Conservation (phyloP, 1,284 basidiomycete genomes). For the Tilletiaria anomala region DNA sequence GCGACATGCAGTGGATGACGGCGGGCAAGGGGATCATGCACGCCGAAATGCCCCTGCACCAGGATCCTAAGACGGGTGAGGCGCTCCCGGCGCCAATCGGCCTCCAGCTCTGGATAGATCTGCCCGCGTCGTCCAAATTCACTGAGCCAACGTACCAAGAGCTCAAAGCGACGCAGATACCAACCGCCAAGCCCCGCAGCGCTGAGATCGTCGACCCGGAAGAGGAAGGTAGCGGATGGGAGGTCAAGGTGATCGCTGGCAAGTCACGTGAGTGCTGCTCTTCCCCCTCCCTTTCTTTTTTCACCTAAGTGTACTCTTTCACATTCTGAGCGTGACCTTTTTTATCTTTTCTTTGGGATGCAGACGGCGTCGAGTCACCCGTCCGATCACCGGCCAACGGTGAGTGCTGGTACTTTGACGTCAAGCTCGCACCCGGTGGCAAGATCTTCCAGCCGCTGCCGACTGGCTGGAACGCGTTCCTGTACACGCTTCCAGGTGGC, state of each 20-base stretch:
- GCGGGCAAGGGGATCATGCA: conserved; percentile 49
- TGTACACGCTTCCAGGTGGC: conserved; percentile 45
- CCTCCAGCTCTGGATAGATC: conserved; percentile 84
- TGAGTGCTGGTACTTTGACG: conserved; percentile 84
- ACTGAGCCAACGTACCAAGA: conserved; percentile 48
- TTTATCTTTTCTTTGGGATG: too few relatives aligned
- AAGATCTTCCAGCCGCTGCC: conserved; percentile 71
- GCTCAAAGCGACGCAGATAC: conserved; percentile 40
- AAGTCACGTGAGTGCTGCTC: conserved; percentile 54
- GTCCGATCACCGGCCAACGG: conserved; percentile 61
- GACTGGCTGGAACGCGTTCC: conserved; percentile 41
- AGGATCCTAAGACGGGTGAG: conserved; percentile 42
- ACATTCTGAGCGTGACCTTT: too few relatives aligned
- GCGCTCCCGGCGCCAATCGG: conserved; percentile 54
- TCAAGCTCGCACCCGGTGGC: conserved; percentile 55
- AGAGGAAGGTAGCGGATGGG: conserved; percentile 55
- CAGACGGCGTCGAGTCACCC: conserved; percentile 70
- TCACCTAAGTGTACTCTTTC: too few relatives aligned
- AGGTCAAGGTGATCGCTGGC: conserved; percentile 73
- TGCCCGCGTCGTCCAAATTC: conserved; percentile 76
- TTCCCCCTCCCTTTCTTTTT: background rate
- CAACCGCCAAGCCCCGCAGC: conserved; percentile 47
- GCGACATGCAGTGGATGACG: conserved; percentile 91
- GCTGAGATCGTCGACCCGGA: conserved; percentile 50
- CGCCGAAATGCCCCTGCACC: conserved; percentile 64